Evolutionary conservation across 306 rosid genomes (phyloP).

Genomic region (Luffa aegyptiaca): DNA sequence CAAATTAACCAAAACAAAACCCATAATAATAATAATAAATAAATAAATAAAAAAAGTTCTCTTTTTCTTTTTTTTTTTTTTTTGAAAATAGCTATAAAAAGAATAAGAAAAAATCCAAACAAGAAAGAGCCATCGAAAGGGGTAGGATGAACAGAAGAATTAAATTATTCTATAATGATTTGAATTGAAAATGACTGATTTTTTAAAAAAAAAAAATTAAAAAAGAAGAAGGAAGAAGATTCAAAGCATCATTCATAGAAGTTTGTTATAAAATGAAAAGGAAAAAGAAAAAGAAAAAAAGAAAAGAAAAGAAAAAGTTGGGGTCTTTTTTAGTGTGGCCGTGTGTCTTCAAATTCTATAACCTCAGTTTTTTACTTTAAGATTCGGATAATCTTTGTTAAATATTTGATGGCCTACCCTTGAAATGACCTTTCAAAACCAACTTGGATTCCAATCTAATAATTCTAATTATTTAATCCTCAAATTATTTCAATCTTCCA

Average conservation of each 20-base stretch:
- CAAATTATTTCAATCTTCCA: background rate
- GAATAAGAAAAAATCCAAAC: background rate
- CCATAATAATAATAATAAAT: no score
- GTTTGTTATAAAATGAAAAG: background rate
- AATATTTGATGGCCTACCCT: conserved; percentile 8
- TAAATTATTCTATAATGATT: conserved; percentile 3
- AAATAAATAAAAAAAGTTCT: no score
- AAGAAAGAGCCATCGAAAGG: background rate
- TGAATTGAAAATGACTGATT: conserved; percentile 9
- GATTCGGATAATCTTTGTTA: conserved; percentile 3
- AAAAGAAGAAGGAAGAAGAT: background rate
- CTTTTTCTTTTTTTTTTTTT: no score
- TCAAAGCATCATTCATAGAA: background rate
- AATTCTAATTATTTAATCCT: background rate
- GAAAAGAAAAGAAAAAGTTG: background rate
- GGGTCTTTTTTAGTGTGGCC: background rate
- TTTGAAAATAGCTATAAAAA: background rate
- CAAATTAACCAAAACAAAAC: no score
- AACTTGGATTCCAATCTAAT: background rate
- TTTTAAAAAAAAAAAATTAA: background rate
- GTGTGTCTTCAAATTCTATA: background rate
- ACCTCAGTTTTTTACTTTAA: conserved; percentile 4
- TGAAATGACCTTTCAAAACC: background rate
- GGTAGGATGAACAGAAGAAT: background rate
- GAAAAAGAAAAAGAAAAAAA: background rate